Base-by-base conservation (phyloP, 805 yeast genomes). In the Teunomyces aglyptinius region DNA sequence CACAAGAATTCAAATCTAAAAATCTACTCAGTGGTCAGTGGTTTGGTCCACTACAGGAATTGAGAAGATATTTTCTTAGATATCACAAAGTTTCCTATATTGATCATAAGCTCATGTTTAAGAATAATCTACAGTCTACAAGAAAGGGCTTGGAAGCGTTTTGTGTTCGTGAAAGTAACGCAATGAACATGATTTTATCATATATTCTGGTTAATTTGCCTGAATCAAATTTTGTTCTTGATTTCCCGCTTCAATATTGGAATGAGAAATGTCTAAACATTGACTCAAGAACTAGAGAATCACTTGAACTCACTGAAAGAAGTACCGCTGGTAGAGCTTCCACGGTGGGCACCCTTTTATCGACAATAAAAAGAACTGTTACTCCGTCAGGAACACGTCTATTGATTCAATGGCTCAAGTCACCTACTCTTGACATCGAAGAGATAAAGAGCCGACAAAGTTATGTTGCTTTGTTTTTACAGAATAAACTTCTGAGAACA, bases 381-480 rank as follows among this genome's bases (percentile, higher is more conserved):
- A 89, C 98, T 0, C 75, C 84, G 1, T 82, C 94, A 0, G 98
- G 98, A 0, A 70, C 96, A 0, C 70, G 98, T 35, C 58, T 86
- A n/a, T 66, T 94, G 10, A 78, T 84, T 6, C 82, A 83, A 44
- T 89, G 97, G 97, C 66, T 92, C 4, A 75, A 87, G 20, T 81
- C 89, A 1, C 99, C 99, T 0, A 76, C 88, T 0, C 75, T 85
- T 7, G 78, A 85, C 55, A 56, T 78, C 0, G 55, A 59, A 0
- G 86, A 80, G 50, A 81, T 94, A 11, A 62, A 61, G 13, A 56
- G 61, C 15, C 70, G 99, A 22, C 74, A 71, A 45, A 50, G 53
- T 2, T 70, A 64, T 47, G 77, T 73, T 2, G 43, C 52, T 10
- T 45, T 69, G 7, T 70, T 70, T 51, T 49, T 55, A 13, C 54